Conservation (phyloP, 2,329 filamentous ascomycete species). For the Fusarium aywerte region DNA sequence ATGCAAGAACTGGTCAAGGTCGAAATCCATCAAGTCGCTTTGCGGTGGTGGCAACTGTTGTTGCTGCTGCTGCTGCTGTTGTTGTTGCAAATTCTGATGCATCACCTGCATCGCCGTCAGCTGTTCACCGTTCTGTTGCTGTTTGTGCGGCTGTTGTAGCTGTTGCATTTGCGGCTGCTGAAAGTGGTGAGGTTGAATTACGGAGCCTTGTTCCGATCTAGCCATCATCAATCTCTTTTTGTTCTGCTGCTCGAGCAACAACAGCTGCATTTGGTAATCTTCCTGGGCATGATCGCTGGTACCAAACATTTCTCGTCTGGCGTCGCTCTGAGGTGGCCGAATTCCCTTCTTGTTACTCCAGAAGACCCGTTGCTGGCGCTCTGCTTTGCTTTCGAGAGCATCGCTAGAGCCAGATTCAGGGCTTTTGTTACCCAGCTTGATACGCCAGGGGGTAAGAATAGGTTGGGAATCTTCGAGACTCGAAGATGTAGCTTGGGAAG, state of each 20-base stretch:
- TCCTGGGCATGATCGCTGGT: not conserved
- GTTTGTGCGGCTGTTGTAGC: not conserved
- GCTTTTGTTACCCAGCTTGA: conserved; percentile 57
- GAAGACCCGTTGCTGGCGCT: conserved; percentile 48
- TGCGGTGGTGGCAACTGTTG: not conserved
- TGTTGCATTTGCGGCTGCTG: not conserved
- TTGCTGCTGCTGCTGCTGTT: conserved; percentile 11
- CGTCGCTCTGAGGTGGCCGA: conserved; percentile 53
- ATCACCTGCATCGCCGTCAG: too few relatives aligned
- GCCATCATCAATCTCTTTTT: conserved; percentile 88
- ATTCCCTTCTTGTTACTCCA: conserved; percentile 45
- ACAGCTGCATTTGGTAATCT: conserved; percentile 89
- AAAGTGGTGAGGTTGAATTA: not conserved
- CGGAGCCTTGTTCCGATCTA: conserved; percentile 73
- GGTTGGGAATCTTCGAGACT: conserved; percentile 67
- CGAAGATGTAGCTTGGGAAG: conserved; percentile 68
- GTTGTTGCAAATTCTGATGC: too few relatives aligned
- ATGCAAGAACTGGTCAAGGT: conserved; percentile 37
- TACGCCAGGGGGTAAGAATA: conserved; percentile 65
- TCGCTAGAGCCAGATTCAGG: conserved; percentile 30
- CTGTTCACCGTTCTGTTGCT: too few relatives aligned
- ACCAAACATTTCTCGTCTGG: conserved; percentile 24
- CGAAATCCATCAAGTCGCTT: not conserved
- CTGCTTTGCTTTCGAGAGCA: conserved; percentile 55
- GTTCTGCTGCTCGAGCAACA: conserved; percentile 87